A percentile compares a stretch with the other conserved stretches of the same genome.
phyloP scores from a whole-genome alignment of 345 rosid genomes.

The sweet orange (Citrus sinensis) region DVS_A1.0 CM039162.1:29065001-29065500 shows the following conservation, averaged over 20 bases:
- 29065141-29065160: conserved; percentile 53
- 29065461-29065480: conserved; percentile 48
- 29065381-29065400: conserved; percentile 58
- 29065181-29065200: conserved; percentile 34
- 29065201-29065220: conserved; percentile 44
- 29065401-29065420: conserved; percentile 37
- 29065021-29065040: conserved; percentile 45
- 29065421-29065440: conserved; percentile 46
- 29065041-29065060: conserved; percentile 33
- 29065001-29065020: conserved; percentile 53
- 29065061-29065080: conserved; percentile 28
- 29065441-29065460: conserved; percentile 59
- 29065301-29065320: conserved; percentile 49
- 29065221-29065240: conserved; percentile 44
- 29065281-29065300: conserved; percentile 52
- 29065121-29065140: conserved; percentile 54
- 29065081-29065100: conserved; percentile 52
- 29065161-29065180: conserved; percentile 39
- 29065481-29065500: conserved; percentile 41
- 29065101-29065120: conserved; percentile 36
- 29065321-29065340: conserved; percentile 41
- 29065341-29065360: conserved; percentile 59
- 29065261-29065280: conserved; percentile 41
- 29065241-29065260: conserved; percentile 54
- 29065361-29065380: conserved; percentile 42